Evolutionary conservation across 306 rosid genomes (phyloP).

Genomic region (Prunus salicina): DNA sequence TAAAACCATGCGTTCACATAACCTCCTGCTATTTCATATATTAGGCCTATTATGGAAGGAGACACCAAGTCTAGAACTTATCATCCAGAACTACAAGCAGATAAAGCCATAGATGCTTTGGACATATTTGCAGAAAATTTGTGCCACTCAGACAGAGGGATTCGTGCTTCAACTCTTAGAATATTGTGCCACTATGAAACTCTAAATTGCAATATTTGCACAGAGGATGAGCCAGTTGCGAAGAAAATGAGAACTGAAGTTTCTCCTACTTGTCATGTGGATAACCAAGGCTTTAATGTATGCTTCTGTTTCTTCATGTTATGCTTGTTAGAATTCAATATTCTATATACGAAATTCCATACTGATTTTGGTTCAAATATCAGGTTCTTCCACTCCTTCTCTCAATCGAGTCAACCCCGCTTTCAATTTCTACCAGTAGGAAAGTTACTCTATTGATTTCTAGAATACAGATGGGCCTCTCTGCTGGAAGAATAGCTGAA

Average conservation of each 20-base stretch:
- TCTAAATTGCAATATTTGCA: constrained; percentile 30
- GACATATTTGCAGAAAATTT: constrained; percentile 60
- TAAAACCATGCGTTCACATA: constrained; percentile 7
- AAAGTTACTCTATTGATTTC: constrained; percentile 63
- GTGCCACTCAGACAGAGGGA: constrained; percentile 57
- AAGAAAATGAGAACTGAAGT: constrained; percentile 56
- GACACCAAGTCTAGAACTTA: constrained; percentile 32
- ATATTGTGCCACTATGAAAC: constrained; percentile 59
- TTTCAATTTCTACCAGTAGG: constrained; percentile 71
- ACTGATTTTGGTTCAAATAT: constrained; percentile 34
- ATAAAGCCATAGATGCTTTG: constrained; percentile 40
- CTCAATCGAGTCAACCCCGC: constrained; percentile 68
- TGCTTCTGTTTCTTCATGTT: constrained; percentile 25
- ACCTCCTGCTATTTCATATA: constrained; percentile 20
- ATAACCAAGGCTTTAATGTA: constrained; percentile 48
- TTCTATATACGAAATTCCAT: background rate
- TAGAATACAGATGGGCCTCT: constrained; percentile 70
- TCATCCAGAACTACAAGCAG: constrained; percentile 49
- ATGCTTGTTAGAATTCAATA: constrained; percentile 16
- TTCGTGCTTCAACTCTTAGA: constrained; percentile 71
- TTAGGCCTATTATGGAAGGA: constrained; percentile 50
- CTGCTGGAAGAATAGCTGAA: constrained; percentile 55
- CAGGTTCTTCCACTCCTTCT: constrained; percentile 76
- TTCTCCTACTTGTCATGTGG: constrained; percentile 27
- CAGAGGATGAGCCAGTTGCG: constrained; percentile 44